These are phyloP conservation scores for Sphaerobolus stellatus DNA, from an alignment of 1,284 basidiomycete genomes.

Conservation along the genomic window DNA sequence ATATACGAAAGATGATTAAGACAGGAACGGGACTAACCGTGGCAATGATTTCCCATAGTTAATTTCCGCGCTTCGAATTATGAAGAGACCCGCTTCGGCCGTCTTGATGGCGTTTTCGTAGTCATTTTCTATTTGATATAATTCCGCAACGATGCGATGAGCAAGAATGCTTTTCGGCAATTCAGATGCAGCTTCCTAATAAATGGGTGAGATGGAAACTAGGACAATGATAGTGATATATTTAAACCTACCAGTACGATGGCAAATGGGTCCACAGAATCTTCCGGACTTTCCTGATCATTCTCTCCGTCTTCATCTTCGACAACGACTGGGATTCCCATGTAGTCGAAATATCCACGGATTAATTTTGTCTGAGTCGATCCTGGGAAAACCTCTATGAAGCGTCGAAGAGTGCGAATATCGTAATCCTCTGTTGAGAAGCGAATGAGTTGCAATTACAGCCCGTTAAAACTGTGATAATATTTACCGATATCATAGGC, in stretches of 20 bases:
- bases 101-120: slow-evolving; percentile 73
- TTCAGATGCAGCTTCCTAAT: slow-evolving; percentile 58
- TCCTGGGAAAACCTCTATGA: slow-evolving; percentile 67
- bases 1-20: slow-evolving; percentile 5
- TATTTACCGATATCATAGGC: slow-evolving; percentile 63
- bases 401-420: slow-evolving; percentile 59
- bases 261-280: slow-evolving; percentile 37
- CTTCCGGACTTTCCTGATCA: slow-evolving; percentile 29
- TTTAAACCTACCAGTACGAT: slow-evolving; percentile 49
- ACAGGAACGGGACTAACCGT: slow-evolving; percentile 38
- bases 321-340: slow-evolving; percentile 47
- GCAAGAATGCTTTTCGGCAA: slow-evolving; percentile 68
- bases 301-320: slow-evolving; percentile 41
- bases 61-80: slow-evolving; percentile 55
- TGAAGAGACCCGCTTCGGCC: slow-evolving; percentile 67
- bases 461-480: too few relatives aligned
- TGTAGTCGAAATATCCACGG: slow-evolving; percentile 66
- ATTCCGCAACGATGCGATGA: slow-evolving; percentile 66
- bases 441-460: slow-evolving; percentile 9
- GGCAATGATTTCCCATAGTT: slow-evolving; percentile 59
- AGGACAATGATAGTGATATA: not conserved
- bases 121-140: slow-evolving; percentile 78
- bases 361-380: slow-evolving; percentile 60
- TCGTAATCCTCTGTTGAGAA: slow-evolving; percentile 65
- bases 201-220: slow-evolving; percentile 2